Conservation (phyloP, 345 rosid species). For the Heritiera littoralis region DNA sequence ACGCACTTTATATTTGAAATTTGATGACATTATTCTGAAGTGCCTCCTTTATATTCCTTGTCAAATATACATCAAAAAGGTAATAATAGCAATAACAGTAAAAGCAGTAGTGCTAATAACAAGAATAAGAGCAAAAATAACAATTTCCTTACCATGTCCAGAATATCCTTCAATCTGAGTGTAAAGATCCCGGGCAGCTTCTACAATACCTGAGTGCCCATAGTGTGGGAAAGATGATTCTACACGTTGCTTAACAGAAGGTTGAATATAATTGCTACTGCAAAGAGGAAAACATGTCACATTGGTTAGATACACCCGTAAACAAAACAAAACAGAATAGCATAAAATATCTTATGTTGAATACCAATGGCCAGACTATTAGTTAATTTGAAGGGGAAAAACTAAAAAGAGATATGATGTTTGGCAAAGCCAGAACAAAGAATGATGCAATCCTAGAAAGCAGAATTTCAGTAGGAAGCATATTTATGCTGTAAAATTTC, state of each 20-base stretch:
- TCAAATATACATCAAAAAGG: background rate
- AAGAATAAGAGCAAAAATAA: slow-evolving; percentile 12
- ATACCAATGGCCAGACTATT: background rate
- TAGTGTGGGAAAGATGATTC: slow-evolving; percentile 70
- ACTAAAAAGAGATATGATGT: background rate
- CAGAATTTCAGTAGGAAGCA: background rate
- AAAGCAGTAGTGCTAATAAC: background rate
- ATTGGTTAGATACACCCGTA: background rate
- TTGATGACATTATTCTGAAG: background rate
- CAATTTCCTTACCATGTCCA: slow-evolving; percentile 37
- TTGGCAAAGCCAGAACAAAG: background rate
- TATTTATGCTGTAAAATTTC: background rate
- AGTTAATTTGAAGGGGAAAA: background rate
- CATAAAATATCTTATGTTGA: background rate
- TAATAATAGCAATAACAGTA: background rate
- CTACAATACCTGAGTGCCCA: slow-evolving; percentile 82
- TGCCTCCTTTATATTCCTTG: background rate
- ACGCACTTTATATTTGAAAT: background rate
- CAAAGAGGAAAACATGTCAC: slow-evolving; percentile 24
- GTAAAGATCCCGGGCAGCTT: slow-evolving; percentile 81
- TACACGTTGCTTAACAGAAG: slow-evolving; percentile 36
- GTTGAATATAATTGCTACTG: slow-evolving; percentile 44
- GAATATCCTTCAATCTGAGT: slow-evolving; percentile 77
- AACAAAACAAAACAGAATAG: slow-evolving; percentile 4
- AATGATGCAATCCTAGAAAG: background rate